Conservation (phyloP, 352 stramenopile genomes). For the Globisporangium spinosum region DNA sequence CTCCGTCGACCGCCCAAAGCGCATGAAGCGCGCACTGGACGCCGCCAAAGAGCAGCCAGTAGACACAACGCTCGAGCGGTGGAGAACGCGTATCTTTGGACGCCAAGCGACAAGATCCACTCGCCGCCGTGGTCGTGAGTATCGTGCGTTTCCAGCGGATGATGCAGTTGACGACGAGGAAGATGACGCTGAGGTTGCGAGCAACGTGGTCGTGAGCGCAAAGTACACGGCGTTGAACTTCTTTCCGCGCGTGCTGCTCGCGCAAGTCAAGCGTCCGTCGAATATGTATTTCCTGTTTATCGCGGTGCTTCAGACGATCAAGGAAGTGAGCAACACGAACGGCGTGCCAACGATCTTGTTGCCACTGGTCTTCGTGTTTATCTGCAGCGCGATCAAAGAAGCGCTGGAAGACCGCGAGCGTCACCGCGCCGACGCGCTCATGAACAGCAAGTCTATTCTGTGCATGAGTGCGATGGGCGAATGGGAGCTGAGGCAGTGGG, state of each 20-base stretch:
- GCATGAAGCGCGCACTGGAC: slow-evolving; percentile 19
- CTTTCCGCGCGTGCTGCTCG: slow-evolving; percentile 60
- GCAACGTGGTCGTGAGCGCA: slow-evolving; percentile 73
- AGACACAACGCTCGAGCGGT: background rate
- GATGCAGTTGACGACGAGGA: slow-evolving; percentile 12
- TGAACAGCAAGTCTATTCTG: slow-evolving; percentile 63
- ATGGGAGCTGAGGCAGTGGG: slow-evolving; percentile 57
- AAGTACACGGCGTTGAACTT: slow-evolving; percentile 87
- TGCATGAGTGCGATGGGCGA: slow-evolving; percentile 36
- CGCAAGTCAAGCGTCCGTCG: slow-evolving; percentile 66
- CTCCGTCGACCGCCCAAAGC: slow-evolving; percentile 35
- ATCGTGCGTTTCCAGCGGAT: too few relatives aligned
- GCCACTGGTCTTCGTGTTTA: slow-evolving; percentile 70
- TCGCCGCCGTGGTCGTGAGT: background rate
- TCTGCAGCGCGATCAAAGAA: slow-evolving; percentile 81
- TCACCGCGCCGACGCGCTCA: slow-evolving; percentile 63
- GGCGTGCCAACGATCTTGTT: slow-evolving; percentile 79
- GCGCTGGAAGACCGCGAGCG: slow-evolving; percentile 79
- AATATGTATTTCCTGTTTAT: slow-evolving; percentile 89
- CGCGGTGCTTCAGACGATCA: slow-evolving; percentile 76
- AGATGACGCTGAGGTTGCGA: slow-evolving; percentile 30
- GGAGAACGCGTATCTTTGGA: slow-evolving; percentile 9
- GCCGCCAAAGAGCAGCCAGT: slow-evolving; percentile 6
- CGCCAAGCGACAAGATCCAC: slow-evolving; percentile 4
- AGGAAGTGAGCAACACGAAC: slow-evolving; percentile 81